A percentile compares a stretch with the other conserved stretches of the same genome.
Conservation (phyloP, 352 stramenopile genomes). For the Aphanomyces invadans region DNA sequence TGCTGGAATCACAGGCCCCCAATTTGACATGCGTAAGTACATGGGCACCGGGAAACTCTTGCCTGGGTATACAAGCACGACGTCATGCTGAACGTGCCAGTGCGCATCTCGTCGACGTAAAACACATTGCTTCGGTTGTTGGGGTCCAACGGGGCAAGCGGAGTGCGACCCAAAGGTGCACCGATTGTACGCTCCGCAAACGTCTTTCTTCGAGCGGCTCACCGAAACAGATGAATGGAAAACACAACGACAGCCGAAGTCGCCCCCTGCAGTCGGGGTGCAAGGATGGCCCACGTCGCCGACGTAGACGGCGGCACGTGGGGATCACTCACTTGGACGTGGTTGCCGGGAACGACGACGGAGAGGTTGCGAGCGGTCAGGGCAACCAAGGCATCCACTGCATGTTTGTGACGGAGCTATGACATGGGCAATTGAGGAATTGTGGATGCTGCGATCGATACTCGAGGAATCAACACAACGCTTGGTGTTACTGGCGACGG, state of each 20-base stretch:
- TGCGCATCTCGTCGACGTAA: neutral
- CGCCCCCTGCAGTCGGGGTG: neutral
- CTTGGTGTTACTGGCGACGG: no score
- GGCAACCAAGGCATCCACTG: no score
- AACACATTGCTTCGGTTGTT: neutral
- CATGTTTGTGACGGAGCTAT: no score
- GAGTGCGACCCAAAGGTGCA: neutral
- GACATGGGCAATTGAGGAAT: no score
- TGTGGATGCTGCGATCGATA: no score
- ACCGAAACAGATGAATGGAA: neutral
- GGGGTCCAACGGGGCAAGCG: neutral
- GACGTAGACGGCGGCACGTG: neutral
- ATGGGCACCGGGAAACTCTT: neutral
- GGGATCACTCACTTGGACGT: neutral
- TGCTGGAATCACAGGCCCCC: neutral
- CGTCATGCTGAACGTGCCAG: neutral
- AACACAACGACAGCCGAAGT: neutral
- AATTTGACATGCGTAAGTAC: no score
- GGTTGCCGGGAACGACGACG: neutral
- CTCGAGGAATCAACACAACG: no score
- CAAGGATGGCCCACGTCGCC: neutral
- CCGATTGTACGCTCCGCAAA: neutral
- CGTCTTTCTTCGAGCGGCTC: neutral
- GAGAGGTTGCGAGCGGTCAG: no score
- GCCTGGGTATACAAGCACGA: neutral